Conservation (phyloP, 805 yeast species). For the Candida nonsorbophila region DNA sequence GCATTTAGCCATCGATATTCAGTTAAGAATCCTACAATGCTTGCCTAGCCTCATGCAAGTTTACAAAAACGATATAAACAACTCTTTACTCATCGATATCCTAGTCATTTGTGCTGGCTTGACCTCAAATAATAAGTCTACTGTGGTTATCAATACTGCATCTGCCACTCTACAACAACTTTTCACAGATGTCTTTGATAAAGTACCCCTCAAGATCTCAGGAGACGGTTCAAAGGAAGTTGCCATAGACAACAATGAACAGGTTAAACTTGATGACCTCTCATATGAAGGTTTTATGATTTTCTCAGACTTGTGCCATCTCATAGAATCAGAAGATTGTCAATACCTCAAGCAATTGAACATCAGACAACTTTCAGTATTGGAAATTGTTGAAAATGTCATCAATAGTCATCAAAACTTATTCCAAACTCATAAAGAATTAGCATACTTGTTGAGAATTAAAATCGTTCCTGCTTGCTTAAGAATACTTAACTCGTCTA, state of each 20-base stretch:
- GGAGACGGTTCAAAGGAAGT: slow-evolving; percentile 2
- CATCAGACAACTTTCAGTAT: slow-evolving; percentile 58
- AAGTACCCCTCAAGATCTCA: slow-evolving; percentile 42
- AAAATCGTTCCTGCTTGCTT: slow-evolving; percentile 73
- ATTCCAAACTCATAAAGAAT: slow-evolving; percentile 57
- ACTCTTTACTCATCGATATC: slow-evolving; percentile 50
- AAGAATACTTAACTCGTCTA: slow-evolving; percentile 47
- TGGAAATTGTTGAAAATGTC: slow-evolving; percentile 80
- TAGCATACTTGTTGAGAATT: slow-evolving; percentile 60
- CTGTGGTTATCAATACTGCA: slow-evolving; percentile 84
- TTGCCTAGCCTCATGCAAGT: slow-evolving; percentile 69
- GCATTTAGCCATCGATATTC: slow-evolving; percentile 73
- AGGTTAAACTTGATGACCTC: slow-evolving; percentile 40
- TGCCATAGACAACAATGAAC: slow-evolving; percentile 40
- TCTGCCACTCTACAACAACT: slow-evolving; percentile 90
- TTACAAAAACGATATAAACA: slow-evolving; percentile 53
- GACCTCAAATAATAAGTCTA: slow-evolving; percentile 61
- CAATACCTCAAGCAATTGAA: slow-evolving; percentile 46
- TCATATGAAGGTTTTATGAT: slow-evolving; percentile 69
- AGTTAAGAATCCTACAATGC: slow-evolving; percentile 78
- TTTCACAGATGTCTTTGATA: slow-evolving; percentile 72
- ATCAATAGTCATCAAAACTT: slow-evolving; percentile 55
- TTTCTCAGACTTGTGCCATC: slow-evolving; percentile 65
- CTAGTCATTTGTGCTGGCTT: slow-evolving; percentile 67
- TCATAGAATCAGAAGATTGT: slow-evolving; percentile 57